A percentile compares a stretch with the other conserved stretches of the same genome.
phyloP scores from a whole-genome alignment of 148 eudicot species.

The Rhododendron henanense region DNA sequence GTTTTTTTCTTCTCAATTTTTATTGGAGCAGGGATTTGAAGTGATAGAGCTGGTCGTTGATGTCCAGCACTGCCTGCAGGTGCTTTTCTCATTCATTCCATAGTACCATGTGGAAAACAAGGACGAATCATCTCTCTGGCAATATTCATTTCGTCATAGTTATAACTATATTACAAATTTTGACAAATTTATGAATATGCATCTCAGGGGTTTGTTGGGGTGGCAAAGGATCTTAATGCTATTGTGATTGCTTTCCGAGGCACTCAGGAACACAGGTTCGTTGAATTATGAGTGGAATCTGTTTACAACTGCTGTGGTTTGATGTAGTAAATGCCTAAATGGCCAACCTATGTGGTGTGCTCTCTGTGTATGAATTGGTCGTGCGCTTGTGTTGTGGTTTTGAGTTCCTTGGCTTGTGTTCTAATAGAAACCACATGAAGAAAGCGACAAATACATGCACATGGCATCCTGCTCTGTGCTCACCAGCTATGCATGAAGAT shows the following conservation, averaged over 20 bases:
- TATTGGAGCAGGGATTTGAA: constrained; percentile 72
- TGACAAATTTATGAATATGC: constrained; percentile 7
- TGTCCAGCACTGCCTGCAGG: constrained; percentile 83
- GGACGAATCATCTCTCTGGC: neutral
- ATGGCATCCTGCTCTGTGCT: neutral
- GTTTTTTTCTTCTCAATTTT: neutral
- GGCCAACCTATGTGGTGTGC: neutral
- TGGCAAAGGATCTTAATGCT: constrained; percentile 73
- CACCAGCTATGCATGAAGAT: neutral
- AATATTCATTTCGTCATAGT: neutral
- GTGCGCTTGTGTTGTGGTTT: neutral
- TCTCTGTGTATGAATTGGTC: neutral
- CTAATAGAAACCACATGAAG: neutral
- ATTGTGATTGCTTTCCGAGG: constrained; percentile 90
- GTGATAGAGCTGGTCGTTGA: constrained; percentile 84
- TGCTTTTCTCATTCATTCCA: constrained; percentile 17
- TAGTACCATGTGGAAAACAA: neutral
- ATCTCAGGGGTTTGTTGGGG: constrained; percentile 90
- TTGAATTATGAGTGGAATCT: neutral
- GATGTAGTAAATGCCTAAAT: neutral
- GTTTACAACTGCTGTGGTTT: neutral
- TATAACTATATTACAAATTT: neutral
- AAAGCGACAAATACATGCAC: neutral
- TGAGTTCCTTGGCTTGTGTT: neutral
- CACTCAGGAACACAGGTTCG: constrained; percentile 81